These are phyloP conservation scores for Durusdinium trenchii DNA, from an alignment of 73 alveolate genomes.

Conservation along the genomic window DNA sequence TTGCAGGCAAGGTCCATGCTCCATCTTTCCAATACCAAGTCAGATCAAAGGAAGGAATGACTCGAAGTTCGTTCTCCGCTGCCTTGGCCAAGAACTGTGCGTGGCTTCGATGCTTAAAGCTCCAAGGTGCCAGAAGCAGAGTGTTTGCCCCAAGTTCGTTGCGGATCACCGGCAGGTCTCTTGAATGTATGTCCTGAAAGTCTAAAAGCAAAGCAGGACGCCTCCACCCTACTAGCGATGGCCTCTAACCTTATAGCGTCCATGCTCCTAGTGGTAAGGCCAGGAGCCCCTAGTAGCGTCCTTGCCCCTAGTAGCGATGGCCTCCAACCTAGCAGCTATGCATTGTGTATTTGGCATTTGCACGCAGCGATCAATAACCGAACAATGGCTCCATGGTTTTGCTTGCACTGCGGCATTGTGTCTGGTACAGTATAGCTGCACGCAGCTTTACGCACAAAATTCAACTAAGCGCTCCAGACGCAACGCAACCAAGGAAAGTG, in stretches of 20 bases:
- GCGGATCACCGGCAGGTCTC: constrained; percentile 88
- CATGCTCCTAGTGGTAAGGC: too few relatives aligned
- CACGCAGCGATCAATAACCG: too few relatives aligned
- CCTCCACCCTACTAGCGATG: too few relatives aligned
- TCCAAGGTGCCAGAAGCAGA: constrained; percentile 75
- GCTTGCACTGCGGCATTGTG: too few relatives aligned
- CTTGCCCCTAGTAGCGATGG: too few relatives aligned
- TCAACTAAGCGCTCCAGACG: background rate
- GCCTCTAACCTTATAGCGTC: too few relatives aligned
- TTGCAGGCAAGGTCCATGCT: constrained; percentile 40
- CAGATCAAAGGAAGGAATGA: constrained; percentile 74
- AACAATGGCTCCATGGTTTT: too few relatives aligned
- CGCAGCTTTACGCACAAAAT: background rate
- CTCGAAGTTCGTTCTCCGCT: constrained; percentile 18
- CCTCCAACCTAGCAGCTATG: too few relatives aligned
- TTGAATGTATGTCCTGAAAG: background rate
- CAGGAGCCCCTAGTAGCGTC: too few relatives aligned
- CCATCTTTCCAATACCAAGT: constrained; percentile 80
- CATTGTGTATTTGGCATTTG: too few relatives aligned
- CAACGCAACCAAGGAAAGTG: background rate
- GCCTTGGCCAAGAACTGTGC: constrained; percentile 53
- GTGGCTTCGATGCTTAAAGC: constrained; percentile 83
- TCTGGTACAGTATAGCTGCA: too few relatives aligned
- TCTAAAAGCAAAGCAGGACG: too few relatives aligned
- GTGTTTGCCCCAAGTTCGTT: constrained; percentile 72